Evolutionary conservation across 2,329 filamentous ascomycete species (phyloP), one percentile per base, ranked within the genome.

Genomic region (Cytospora mali): DNA sequence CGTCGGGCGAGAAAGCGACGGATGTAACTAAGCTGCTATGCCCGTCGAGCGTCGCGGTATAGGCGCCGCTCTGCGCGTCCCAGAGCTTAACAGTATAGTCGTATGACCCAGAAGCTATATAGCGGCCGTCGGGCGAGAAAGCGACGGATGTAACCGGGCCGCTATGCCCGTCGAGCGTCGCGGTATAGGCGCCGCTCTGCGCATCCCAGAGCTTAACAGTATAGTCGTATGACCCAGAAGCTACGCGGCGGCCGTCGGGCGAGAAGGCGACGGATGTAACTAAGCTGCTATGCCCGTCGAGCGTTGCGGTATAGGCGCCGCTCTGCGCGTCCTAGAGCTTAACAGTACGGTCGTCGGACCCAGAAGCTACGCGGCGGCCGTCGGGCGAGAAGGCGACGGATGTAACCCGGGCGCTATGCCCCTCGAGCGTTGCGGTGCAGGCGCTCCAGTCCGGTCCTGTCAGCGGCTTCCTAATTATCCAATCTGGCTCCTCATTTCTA

Each of bases 271-370:
- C 49, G 16, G 49, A 51, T 1, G 1, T 3, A 27, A 51, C 23
- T 7, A 3, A 9, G 27, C 9, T 4, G 23, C 23, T 27, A 27
- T 51, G 49, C 18, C n/a, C 3, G n/a, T 51, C 49, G 49, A 23
- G 23, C 9, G 49, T n/a, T n/a, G n/a, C n/a, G n/a, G n/a, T n/a
- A n/a, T n/a, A n/a, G n/a, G n/a, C n/a, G n/a, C n/a, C n/a, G n/a
- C n/a, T n/a, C n/a, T n/a, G n/a, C 29, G 29, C 13, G 29, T 75
- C 42, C 78, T 78, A 2, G 49, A 51, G 6, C 49, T 51, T 51
- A 11, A 33, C 31, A 3, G 49, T 23, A 2, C 3, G 3, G 49
- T 51, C 49, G 7, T 14, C 3, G 6, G 49, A 51, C 7, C 49
- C 49, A 11, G 49, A 51, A 6, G 49, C 49, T 27, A 51, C 1